phyloP scores from a whole-genome alignment of 371 early-diverging fungal genomes.

The Circinella umbellata region DNA sequence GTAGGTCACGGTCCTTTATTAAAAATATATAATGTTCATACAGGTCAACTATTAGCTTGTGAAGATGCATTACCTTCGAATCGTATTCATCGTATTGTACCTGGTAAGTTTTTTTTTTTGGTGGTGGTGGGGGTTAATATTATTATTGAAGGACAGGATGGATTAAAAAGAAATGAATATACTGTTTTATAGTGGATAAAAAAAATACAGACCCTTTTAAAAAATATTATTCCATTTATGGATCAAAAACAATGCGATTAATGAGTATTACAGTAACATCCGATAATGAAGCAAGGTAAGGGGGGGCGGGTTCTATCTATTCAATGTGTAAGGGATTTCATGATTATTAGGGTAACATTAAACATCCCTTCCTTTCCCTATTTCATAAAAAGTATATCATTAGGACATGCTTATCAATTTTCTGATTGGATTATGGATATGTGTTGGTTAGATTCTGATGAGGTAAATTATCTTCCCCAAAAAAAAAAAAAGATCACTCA shows the following conservation, averaged over 20 bases:
- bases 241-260: conserved; percentile 40
- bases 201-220: not conserved
- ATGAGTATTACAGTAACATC: conserved; percentile 4
- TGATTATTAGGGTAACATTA: no score
- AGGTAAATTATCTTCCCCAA: no score
- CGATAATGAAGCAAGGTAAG: conserved; percentile 21
- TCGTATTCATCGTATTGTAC: conserved; percentile 62
- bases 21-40: conserved; percentile 57
- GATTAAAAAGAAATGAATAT: no score
- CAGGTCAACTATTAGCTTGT: conserved; percentile 41
- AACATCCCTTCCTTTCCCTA: no score
- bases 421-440: conserved; percentile 77
- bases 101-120: conserved; percentile 38
- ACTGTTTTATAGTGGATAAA: not conserved
- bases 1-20: conserved; percentile 67
- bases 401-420: conserved; percentile 25
- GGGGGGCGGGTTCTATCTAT: no score
- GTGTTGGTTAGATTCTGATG: conserved; percentile 57
- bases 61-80: conserved; percentile 48
- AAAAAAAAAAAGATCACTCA: no score
- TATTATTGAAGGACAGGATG: no score
- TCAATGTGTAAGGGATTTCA: no score
- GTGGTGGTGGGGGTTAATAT: no score
- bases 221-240: conserved; percentile 34
- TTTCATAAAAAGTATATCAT: not conserved